Evolutionary conservation across 805 yeast genomes (phyloP).

Genomic region (Candida silvicultrix): DNA sequence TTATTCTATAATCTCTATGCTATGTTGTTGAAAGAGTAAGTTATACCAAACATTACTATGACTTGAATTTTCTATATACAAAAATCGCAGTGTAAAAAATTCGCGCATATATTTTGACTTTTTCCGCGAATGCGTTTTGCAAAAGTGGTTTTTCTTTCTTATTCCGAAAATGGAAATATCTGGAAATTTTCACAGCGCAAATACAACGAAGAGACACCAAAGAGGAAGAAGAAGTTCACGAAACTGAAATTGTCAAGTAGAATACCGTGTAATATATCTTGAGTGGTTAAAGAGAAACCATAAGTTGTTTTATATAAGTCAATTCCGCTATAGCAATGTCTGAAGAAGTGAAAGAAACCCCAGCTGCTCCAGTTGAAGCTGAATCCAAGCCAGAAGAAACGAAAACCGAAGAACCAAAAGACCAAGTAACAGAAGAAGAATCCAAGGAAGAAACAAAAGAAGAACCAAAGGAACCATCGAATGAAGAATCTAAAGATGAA

Average conservation of each 20-base stretch:
- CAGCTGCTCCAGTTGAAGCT: constrained; percentile 9
- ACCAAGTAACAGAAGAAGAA: constrained; percentile 8
- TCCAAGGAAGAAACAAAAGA: constrained; percentile 12
- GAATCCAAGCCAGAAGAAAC: constrained; percentile 2
- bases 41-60: too few species aligned
- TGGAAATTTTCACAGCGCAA: too few species aligned
- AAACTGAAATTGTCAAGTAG: too few species aligned
- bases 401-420: constrained; percentile 3
- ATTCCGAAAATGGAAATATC: neutral
- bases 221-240: neutral
- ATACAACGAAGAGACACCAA: neutral
- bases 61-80: too few species aligned
- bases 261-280: too few species aligned
- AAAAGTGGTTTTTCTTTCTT: too few species aligned
- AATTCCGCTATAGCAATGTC: constrained; percentile 12
- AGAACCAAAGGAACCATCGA: constrained; percentile 7
- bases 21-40: too few species aligned
- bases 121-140: too few species aligned
- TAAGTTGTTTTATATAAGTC: neutral
- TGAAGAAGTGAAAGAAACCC: constrained; percentile 21
- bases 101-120: too few species aligned
- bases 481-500: constrained; percentile 17
- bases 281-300: too few species aligned
- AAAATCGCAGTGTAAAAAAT: too few species aligned
- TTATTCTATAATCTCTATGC: too few species aligned